Base-by-base conservation (phyloP, 441 rosid species). In the Populus hybrid region DNA sequence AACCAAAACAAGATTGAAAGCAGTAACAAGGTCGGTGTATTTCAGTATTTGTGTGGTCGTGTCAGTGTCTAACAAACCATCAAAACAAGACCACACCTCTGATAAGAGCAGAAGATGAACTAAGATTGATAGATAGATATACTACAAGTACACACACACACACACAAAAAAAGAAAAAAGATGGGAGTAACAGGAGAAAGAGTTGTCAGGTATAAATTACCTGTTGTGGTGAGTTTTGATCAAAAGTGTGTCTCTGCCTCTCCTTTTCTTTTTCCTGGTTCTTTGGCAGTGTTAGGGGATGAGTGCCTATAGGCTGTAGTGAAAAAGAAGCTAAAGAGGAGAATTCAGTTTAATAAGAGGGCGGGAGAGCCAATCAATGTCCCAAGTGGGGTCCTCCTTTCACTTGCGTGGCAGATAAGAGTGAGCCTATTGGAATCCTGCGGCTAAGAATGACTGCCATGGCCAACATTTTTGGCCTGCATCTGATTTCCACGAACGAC, bases 371-470 rank as follows among this genome's bases (percentile, higher is more conserved):
- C 88, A 83, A 75, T 33, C 83, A 74, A 45, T 73, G 5, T n/a
- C 64, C 65, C 73, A n/a, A 0, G 74, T 74, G 84, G 87, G 86
- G 40, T 82, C 88, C 65, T 1, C 9, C 3, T 9, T 3, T 4
- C 0, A 20, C 6, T 53, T 70, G 36, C 42, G 84, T 88, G 88
- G 89, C 88, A 80, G 94, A 89, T 89, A 89, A 87, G 94, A 66
- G 76, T 50, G 69, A 31, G 5, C 78, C 68, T 71, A 35, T 35
- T 42, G 65, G 69, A 28, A 77, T 74, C 84, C 33, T 84, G 83
- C 85, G 88, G 86, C 87, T 80, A 53, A 73, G 77, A 74, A 61
- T 56, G 33, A 63, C 40, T 69, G 33, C 42, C 65, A 7, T 74
- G 65, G 50, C n/a, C 4, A 40, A 1, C 12, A 38, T 40, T 40